Evolutionary conservation across 768 basidiomycete genomes (phyloP).

Genomic region (Amanita phalloides): DNA sequence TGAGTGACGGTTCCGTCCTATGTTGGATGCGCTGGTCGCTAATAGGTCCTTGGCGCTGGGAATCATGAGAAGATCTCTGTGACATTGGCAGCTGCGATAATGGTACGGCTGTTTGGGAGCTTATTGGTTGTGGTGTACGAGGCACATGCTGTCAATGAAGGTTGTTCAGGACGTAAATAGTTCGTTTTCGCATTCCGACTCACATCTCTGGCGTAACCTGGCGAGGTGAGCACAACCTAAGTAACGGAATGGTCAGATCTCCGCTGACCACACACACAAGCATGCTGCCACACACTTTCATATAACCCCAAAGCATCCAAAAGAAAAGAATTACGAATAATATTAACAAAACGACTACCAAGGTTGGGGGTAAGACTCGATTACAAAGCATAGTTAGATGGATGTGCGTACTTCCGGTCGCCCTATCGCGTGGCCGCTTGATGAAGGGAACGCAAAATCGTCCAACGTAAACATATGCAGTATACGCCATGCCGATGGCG

Average conservation of each 20-base stretch:
- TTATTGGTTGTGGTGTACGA: background rate
- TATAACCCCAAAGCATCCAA: conserved; percentile 76
- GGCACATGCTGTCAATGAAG: background rate
- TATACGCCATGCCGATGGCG: conserved; percentile 51
- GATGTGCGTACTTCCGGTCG: conserved; percentile 54
- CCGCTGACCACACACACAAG: background rate
- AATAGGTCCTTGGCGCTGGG: background rate
- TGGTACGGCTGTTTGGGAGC: background rate
- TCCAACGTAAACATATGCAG: conserved; percentile 70
- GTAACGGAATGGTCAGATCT: background rate
- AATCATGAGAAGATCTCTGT: background rate
- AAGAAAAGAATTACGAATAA: conserved; percentile 52
- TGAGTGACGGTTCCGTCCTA: conserved; percentile 4
- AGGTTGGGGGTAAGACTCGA: conserved; percentile 4
- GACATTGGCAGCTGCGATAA: background rate
- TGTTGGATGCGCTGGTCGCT: background rate
- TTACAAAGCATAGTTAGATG: background rate
- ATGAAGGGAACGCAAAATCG: conserved; percentile 66
- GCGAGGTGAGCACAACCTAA: conserved; percentile 55
- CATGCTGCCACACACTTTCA: conserved; percentile 37
- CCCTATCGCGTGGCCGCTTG: conserved; percentile 35
- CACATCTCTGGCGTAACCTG: conserved; percentile 62
- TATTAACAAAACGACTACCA: conserved; percentile 53
- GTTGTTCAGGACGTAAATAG: background rate
- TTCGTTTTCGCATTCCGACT: conserved; percentile 14